A percentile compares a stretch with the other conserved stretches of the same genome.
Evolutionary conservation across 2,329 filamentous ascomycete species (phyloP).

Genomic region (Colletotrichum euphorbiae): DNA sequence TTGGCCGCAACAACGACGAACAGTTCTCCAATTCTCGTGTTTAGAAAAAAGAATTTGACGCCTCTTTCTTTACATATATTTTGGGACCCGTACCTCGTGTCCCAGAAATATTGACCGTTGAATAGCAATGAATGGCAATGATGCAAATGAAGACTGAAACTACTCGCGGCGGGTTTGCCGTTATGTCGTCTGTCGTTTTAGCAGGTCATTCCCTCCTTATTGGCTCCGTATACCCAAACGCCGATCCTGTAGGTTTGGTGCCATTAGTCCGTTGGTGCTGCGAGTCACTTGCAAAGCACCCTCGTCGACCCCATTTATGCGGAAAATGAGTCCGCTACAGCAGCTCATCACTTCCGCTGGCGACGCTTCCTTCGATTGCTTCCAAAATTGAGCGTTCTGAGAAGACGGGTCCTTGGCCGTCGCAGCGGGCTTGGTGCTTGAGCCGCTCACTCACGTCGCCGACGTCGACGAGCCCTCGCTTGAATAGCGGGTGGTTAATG

Average conservation of each 20-base stretch:
- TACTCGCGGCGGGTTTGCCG: conserved; percentile 4
- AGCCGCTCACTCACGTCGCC: conserved; percentile 83
- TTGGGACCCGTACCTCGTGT: conserved; percentile 27
- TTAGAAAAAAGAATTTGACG: conserved; percentile 13
- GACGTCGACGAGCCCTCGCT: conserved; percentile 83
- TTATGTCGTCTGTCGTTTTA: conserved; percentile 25
- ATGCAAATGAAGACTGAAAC: conserved; percentile 8
- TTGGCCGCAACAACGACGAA: conserved; percentile 1
- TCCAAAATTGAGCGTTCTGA: conserved; percentile 78
- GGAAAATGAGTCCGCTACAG: conserved; percentile 47
- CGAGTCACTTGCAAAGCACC: conserved; percentile 31
- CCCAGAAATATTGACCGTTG: conserved; percentile 1
- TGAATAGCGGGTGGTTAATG: conserved; percentile 81
- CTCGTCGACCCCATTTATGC: conserved; percentile 4
- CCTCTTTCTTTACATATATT: conserved; percentile 27
- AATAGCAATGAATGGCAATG: conserved; percentile 22
- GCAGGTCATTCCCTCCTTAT: conserved; percentile 21
- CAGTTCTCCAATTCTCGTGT: conserved; percentile 9
- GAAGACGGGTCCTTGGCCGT: conserved; percentile 90
- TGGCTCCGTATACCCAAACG: conserved; percentile 38
- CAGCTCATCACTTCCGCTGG: conserved; percentile 82
- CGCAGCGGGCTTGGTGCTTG: conserved; percentile 80
- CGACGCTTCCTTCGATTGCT: conserved; percentile 83
- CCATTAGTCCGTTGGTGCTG: conserved; percentile 25
- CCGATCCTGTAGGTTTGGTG: conserved; percentile 31